Percentiles rank a stretch among this genome's conserved stretches.
phyloP scores from a whole-genome alignment of 2,329 filamentous ascomycete genomes.

The Xylaria sp. region DNA sequence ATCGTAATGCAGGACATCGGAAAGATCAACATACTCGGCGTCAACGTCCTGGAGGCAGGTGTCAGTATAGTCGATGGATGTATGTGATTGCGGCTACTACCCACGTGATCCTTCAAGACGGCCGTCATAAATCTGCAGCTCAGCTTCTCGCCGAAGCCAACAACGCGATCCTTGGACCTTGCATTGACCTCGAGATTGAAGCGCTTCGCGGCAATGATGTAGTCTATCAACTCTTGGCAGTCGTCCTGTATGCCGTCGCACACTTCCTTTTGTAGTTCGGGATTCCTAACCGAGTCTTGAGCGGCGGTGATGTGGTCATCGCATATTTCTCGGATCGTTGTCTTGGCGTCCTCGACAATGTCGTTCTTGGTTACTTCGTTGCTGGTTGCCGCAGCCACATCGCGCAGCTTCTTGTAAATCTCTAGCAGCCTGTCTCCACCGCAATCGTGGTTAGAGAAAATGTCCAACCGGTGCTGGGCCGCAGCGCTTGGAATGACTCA shows the following conservation, averaged over 20 bases:
- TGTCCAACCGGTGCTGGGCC: background rate
- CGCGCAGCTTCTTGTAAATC: slow-evolving; percentile 66
- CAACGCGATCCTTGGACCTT: slow-evolving; percentile 84
- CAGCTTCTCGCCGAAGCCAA: slow-evolving; percentile 95
- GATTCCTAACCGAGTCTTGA: slow-evolving; percentile 67
- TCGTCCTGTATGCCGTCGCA: slow-evolving; percentile 76
- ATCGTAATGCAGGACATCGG: slow-evolving; percentile 79
- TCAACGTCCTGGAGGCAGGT: slow-evolving; percentile 71
- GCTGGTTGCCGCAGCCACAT: slow-evolving; percentile 63
- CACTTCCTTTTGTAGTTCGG: slow-evolving; percentile 67
- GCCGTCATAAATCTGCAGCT: slow-evolving; percentile 92
- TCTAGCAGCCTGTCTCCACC: slow-evolving; percentile 63
- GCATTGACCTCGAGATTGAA: slow-evolving; percentile 81
- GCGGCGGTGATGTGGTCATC: slow-evolving; percentile 82
- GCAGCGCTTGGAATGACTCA: slow-evolving; percentile 59
- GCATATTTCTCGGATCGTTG: slow-evolving; percentile 82
- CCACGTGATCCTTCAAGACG: slow-evolving; percentile 77
- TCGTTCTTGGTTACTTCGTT: slow-evolving; percentile 62
- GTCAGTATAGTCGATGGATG: slow-evolving; percentile 43
- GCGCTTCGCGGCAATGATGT: slow-evolving; percentile 69
- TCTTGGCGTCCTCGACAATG: slow-evolving; percentile 72
- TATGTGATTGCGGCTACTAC: slow-evolving; percentile 33
- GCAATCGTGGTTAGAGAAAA: slow-evolving; percentile 35
- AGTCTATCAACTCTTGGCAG: slow-evolving; percentile 83
- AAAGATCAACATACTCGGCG: slow-evolving; percentile 89